phyloP scores from a whole-genome alignment of 805 yeast species.

The Soucietia sequanensis region DNA sequence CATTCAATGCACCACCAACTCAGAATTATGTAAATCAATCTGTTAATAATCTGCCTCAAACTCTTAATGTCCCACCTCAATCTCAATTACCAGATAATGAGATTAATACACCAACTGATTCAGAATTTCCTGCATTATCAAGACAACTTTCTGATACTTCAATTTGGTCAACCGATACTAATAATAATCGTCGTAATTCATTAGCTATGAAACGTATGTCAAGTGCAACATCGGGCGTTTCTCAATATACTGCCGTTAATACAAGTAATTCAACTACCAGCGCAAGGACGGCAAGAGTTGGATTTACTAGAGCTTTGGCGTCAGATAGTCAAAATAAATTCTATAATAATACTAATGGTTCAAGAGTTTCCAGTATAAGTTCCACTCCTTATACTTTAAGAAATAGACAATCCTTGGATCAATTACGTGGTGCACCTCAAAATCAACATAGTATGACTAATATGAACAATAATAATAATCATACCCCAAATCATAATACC shows the following conservation, averaged over 20 bases:
- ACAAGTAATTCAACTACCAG: slow-evolving; percentile 8
- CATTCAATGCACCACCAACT: too few species aligned
- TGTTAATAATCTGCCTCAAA: background rate
- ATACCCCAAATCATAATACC: slow-evolving; percentile 5
- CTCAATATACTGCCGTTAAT: slow-evolving; percentile 21
- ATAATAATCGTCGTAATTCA: slow-evolving; percentile 19
- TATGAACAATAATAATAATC: background rate
- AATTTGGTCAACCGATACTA: slow-evolving; percentile 37
- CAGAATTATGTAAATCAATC: background rate
- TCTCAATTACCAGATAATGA: background rate
- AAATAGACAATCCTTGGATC: slow-evolving; percentile 28
- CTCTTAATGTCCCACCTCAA: background rate
- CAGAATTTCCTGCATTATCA: slow-evolving; percentile 9
- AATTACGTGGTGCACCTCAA: slow-evolving; percentile 15
- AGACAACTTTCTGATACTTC: slow-evolving; percentile 32
- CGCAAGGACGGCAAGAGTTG: slow-evolving; percentile 22
- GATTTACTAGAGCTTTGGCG: slow-evolving; percentile 40
- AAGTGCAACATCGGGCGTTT: slow-evolving; percentile 26
- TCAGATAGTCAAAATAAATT: slow-evolving; percentile 28
- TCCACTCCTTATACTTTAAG: slow-evolving; percentile 12
- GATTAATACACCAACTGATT: background rate
- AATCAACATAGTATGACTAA: slow-evolving; percentile 9
- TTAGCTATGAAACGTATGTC: slow-evolving; percentile 30
- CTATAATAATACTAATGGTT: slow-evolving; percentile 15
- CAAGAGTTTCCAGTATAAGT: slow-evolving; percentile 8